A percentile compares a stretch with the other conserved stretches of the same genome.
Evolutionary conservation across 2,329 filamentous ascomycete species (phyloP).

Genomic region (Elsinoe batatas): DNA sequence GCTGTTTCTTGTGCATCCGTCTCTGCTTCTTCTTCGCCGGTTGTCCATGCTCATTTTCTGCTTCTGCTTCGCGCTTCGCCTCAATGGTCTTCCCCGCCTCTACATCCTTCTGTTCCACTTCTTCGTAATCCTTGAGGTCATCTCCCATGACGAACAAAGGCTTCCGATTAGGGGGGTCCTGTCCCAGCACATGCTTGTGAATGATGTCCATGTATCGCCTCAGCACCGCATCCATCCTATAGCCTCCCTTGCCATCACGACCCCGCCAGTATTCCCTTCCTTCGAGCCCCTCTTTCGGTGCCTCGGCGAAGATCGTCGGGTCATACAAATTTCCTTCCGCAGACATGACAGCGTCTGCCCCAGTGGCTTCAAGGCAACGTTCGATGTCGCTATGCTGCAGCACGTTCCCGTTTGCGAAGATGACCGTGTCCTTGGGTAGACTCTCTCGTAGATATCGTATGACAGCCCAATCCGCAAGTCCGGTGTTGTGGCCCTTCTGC

Average conservation of each 20-base stretch:
- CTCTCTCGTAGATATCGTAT: conserved; percentile 74
- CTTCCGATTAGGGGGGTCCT: conserved; percentile 54
- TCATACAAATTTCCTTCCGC: conserved; percentile 93
- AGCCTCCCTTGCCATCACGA: conserved; percentile 68
- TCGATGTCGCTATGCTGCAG: conserved; percentile 70
- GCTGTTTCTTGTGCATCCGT: conserved; percentile 21
- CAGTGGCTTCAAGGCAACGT: conserved; percentile 68
- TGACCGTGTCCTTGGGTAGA: conserved; percentile 74
- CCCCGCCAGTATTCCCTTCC: conserved; percentile 81
- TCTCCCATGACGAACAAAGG: conserved; percentile 63
- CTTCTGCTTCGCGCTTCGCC: conserved; percentile 21
- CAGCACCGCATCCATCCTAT: conserved; percentile 77
- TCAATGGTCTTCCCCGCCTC: not conserved
- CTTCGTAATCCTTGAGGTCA: conserved; percentile 28
- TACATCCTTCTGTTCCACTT: conserved; percentile 19
- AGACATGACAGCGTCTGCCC: conserved; percentile 88
- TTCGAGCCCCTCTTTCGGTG: conserved; percentile 54
- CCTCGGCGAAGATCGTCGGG: conserved; percentile 69
- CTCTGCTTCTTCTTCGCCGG: conserved; percentile 37
- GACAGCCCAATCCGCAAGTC: conserved; percentile 82
- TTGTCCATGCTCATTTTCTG: conserved; percentile 36
- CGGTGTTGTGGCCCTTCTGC: conserved; percentile 93
- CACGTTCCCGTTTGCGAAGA: conserved; percentile 96
- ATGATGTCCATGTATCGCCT: conserved; percentile 86
- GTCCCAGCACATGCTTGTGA: conserved; percentile 62